Conservation (phyloP, 1,139 yeast species). For the Kodamaea fungicola region DNA sequence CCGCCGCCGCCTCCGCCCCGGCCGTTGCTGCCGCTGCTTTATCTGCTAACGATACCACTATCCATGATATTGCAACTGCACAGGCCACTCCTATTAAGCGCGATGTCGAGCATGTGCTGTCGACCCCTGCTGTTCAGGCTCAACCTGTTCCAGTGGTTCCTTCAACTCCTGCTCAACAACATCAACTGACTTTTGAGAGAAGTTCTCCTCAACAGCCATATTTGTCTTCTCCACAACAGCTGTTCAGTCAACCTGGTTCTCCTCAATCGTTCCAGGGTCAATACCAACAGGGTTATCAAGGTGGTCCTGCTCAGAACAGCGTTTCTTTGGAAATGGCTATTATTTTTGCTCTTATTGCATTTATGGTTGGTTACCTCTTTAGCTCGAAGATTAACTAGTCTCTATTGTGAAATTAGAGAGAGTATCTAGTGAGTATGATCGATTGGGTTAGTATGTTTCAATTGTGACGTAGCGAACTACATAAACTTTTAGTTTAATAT, state of each 20-base stretch:
- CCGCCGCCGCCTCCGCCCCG: constrained; percentile 11
- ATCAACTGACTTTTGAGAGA: constrained; percentile 5
- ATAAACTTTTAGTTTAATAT: no score
- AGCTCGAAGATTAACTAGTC: constrained; percentile 7
- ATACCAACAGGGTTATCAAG: constrained; percentile 6
- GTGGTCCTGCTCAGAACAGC: constrained; percentile 37
- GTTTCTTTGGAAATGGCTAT: constrained; percentile 52
- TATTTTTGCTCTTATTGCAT: constrained; percentile 51
- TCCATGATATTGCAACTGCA: constrained; percentile 13
- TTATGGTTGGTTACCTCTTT: constrained; percentile 60
- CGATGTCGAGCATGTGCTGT: constrained; percentile 4
- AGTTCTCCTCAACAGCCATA: constrained; percentile 8
- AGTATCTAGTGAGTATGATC: no score
- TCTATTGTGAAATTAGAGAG: not conserved
- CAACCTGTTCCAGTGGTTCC: constrained; percentile 7
- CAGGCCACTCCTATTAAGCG: constrained; percentile 15
- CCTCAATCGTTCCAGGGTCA: constrained; percentile 5
- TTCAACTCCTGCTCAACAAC: constrained; percentile 6
- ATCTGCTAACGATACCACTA: constrained; percentile 12
- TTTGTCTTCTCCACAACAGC: constrained; percentile 10
- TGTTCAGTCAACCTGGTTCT: constrained; percentile 3
- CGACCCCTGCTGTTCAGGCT: constrained; percentile 5
- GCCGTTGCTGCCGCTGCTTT: constrained; percentile 8
- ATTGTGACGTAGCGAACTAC: no score
- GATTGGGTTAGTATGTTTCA: no score